Percentiles rank a stretch among this genome's conserved stretches.
Evolutionary conservation across 2,329 filamentous ascomycete genomes (phyloP).

Genomic region (Monilinia fructigena): DNA sequence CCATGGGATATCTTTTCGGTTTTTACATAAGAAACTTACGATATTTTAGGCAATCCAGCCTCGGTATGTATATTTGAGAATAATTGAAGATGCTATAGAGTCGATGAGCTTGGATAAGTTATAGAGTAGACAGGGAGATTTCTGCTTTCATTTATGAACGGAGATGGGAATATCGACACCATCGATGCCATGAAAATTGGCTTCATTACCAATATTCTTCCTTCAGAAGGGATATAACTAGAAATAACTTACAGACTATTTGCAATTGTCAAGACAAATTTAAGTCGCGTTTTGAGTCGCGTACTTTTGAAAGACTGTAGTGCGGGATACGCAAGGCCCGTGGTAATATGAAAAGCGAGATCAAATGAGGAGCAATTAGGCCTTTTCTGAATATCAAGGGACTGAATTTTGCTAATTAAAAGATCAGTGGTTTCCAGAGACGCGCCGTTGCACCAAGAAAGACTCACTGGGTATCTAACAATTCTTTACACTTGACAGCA

Average conservation of each 20-base stretch:
- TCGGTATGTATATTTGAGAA: neutral
- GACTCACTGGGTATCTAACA: conserved; percentile 16
- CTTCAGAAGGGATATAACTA: conserved; percentile 26
- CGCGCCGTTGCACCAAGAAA: conserved; percentile 1
- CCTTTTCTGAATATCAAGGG: neutral
- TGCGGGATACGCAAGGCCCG: conserved; percentile 26
- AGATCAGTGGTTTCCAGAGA: conserved; percentile 13
- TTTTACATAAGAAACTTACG: conserved; percentile 2
- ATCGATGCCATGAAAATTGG: conserved; percentile 21
- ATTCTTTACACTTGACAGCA: conserved; percentile 10
- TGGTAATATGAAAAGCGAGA: conserved; percentile 27
- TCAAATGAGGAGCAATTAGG: neutral
- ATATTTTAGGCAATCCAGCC: neutral
- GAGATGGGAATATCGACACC: conserved; percentile 8
- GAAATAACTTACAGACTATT: conserved; percentile 32
- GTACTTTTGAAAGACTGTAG: conserved; percentile 16
- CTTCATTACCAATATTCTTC: conserved; percentile 24
- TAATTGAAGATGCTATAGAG: conserved; percentile 3
- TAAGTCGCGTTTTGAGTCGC: conserved; percentile 32
- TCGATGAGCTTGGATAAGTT: conserved; percentile 22
- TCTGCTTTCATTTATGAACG: conserved; percentile 31
- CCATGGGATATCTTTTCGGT: neutral
- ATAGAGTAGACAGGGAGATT: conserved; percentile 25
- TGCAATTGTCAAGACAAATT: conserved; percentile 28
- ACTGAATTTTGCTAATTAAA: neutral